Evolutionary conservation across 352 stramenopile species (phyloP).

Genomic region (Globisporangium heterothallicum): DNA sequence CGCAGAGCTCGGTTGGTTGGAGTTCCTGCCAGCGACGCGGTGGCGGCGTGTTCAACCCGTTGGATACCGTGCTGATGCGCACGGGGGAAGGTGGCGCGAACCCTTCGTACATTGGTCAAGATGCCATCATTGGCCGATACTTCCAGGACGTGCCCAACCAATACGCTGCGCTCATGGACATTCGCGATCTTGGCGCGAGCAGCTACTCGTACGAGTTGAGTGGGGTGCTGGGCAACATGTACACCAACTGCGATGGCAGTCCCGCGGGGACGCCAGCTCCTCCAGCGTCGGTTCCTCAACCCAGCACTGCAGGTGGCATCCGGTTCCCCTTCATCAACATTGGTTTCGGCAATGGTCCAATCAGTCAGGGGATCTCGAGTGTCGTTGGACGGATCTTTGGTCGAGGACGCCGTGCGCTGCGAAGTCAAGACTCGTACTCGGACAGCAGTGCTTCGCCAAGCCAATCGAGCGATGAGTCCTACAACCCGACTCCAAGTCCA

Average conservation of each 20-base stretch:
- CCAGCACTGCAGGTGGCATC: not conserved
- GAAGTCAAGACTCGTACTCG: constrained; percentile 2
- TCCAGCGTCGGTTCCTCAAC: not conserved
- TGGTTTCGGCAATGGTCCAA: not conserved
- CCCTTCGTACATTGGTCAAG: constrained; percentile 25
- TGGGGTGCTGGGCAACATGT: constrained; percentile 19
- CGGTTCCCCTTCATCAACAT: constrained; percentile 1
- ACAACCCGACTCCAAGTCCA: not conserved
- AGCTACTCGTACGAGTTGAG: constrained; percentile 61
- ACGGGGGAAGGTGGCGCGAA: constrained; percentile 31
- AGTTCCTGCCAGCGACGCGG: constrained; percentile 36
- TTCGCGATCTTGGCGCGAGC: constrained; percentile 33
- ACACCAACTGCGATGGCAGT: constrained; percentile 22
- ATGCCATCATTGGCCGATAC: constrained; percentile 35
- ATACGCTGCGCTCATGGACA: constrained; percentile 42
- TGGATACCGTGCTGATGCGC: constrained; percentile 36
- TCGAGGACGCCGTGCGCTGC: not conserved
- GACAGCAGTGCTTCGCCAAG: no score
- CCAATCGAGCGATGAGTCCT: no score
- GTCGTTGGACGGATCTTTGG: not conserved
- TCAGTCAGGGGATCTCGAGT: constrained; percentile 3
- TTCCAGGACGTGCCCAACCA: constrained; percentile 30
- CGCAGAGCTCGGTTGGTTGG: constrained; percentile 33
- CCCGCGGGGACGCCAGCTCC: constrained; percentile 25
- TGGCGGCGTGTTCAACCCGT: constrained; percentile 31